Base-by-base conservation (phyloP, 352 stramenopile genomes). In the Phytophthora syringae region DNA sequence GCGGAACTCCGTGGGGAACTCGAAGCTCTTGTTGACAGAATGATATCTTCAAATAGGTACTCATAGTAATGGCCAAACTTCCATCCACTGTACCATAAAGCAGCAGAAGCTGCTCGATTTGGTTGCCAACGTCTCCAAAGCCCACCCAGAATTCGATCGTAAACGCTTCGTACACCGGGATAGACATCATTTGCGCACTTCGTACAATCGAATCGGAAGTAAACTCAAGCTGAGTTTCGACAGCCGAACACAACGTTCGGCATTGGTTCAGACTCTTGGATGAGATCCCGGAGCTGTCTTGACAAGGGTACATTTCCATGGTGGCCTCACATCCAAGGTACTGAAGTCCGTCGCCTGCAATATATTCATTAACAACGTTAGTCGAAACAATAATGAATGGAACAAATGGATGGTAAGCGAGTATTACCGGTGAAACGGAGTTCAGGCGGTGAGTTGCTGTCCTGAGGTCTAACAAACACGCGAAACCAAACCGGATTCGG, bases 101-200 rank as follows among this genome's bases (percentile, higher is more conserved):
- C 27, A 84, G 58, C 18, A 87, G 16, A 1, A 84, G 37, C 25
- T 79, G 76, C 7, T 60, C n/a, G 12, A 7, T n/a, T 20, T 10
- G 15, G 37, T 9, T 21, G 21, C 5, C 37, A 43, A 43, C 5
- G 7, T 43, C 45, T 15, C 70, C 68, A 20, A 66, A 30, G 59
- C 51, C 60, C n/a, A 73, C 58, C 77, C 76, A 88, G 4, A 86
- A 74, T 44, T 87, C 80, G 7, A 88, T 27, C 12, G 78, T 79
- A 47, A 81, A 59, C 9, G 37, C 58, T 10, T 52, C 65, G 0
- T 50, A 45, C 0, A 30, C 16, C 16, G 67, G 52, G 1, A 87
- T 36, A 16, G 27, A 21, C 24, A 89, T 50, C 39, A 43, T 59
- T 47, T 60, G 34, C 1, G 59, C 53, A 40, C 73, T 84, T 28